Conservation (phyloP, 441 rosid genomes). For the Jatropha podagrica region DNA sequence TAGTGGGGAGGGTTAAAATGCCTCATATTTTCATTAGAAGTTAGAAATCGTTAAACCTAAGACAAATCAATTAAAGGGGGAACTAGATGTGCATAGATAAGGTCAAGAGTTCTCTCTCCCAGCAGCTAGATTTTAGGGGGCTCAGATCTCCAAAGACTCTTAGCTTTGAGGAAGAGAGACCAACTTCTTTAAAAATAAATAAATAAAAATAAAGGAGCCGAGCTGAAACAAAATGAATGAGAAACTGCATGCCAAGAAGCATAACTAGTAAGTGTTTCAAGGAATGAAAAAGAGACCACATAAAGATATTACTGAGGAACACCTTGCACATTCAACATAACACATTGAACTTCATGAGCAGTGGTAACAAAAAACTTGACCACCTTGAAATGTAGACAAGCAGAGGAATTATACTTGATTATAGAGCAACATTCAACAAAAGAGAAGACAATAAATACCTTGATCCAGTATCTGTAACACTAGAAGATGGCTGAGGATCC, state of each 20-base stretch:
- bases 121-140: too few species aligned
- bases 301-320: neutral
- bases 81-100: too few species aligned
- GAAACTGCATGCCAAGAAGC: neutral
- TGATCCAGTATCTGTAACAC: conserved; percentile 35
- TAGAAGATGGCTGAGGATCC: conserved; percentile 63
- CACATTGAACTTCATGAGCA: neutral
- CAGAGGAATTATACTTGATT: too few species aligned
- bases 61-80: too few species aligned
- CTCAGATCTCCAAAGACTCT: too few species aligned
- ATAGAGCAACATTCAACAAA: neutral
- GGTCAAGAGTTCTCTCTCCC: too few species aligned
- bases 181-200: neutral
- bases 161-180: too few species aligned
- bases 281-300: neutral
- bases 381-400: neutral
- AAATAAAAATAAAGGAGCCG: too few species aligned
- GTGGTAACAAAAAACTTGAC: neutral
- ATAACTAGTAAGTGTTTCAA: neutral
- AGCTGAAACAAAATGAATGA: neutral
- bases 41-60: too few species aligned
- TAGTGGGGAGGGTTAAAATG: too few species aligned
- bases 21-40: too few species aligned
- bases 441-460: conserved; percentile 34
- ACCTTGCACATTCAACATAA: neutral